Percentiles rank a stretch among this genome's conserved stretches.
phyloP scores from a whole-genome alignment of 1,284 basidiomycete genomes.

The Ustilago cynodontis region DNA sequence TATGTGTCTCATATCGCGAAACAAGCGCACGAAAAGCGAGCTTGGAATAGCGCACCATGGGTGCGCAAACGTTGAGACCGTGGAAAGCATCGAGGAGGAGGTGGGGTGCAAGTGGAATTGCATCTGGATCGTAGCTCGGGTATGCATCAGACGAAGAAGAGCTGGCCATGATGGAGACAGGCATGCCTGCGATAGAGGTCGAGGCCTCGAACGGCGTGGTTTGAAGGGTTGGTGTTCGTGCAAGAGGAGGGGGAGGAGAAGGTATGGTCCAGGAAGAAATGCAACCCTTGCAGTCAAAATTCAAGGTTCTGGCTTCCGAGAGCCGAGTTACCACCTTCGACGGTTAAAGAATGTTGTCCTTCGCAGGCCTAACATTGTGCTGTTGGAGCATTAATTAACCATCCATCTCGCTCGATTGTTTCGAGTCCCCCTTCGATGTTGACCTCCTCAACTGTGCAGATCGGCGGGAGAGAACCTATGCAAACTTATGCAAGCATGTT shows the following conservation, averaged over 20 bases:
- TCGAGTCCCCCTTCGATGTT: no score
- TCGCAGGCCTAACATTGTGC: not conserved
- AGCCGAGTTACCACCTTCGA: not conserved
- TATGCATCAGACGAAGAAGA: not conserved
- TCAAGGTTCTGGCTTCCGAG: not conserved
- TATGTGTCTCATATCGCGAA: constrained; percentile 75
- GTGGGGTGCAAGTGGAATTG: constrained; percentile 45
- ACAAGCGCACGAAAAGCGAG: constrained; percentile 75
- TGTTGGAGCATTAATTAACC: no score
- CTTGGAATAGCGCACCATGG: constrained; percentile 76
- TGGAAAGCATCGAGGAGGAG: constrained; percentile 54
- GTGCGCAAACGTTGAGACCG: constrained; percentile 70
- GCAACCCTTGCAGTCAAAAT: not conserved
- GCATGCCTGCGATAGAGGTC: constrained; percentile 1
- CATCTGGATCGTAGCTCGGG: constrained; percentile 34
- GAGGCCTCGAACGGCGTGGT: not conserved
- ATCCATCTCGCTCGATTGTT: no score
- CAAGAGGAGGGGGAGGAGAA: not conserved
- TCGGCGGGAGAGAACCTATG: no score
- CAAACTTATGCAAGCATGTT: no score
- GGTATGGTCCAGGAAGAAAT: constrained; percentile 2
- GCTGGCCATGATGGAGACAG: not conserved
- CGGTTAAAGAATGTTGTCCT: not conserved
- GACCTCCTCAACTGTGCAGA: not conserved
- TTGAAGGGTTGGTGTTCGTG: not conserved